phyloP scores from a whole-genome alignment of 1,284 basidiomycete genomes.

The Wallemia mellicola region DNA sequence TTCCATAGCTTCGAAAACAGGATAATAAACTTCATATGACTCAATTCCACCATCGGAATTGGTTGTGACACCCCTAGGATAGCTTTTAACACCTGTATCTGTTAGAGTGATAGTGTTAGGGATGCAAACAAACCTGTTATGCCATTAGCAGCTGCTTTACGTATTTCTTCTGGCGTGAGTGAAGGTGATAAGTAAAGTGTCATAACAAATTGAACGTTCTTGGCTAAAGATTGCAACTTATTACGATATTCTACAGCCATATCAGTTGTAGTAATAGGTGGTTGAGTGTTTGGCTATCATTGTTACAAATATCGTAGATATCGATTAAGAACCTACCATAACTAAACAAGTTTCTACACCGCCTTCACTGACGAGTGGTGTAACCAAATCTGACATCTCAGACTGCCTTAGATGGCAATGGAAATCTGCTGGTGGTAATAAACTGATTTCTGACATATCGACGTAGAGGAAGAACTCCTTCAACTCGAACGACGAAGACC shows the following conservation, averaged over 20 bases:
- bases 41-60: conserved; percentile 93
- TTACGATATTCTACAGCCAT: conserved; percentile 54
- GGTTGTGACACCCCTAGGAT: conserved; percentile 90
- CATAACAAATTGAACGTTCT: conserved; percentile 64
- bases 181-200: conserved; percentile 78
- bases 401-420: conserved; percentile 92
- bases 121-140: conserved; percentile 28
- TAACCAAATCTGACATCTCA: conserved; percentile 47
- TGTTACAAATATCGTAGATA: conserved; percentile 2
- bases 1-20: conserved; percentile 84
- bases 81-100: conserved; percentile 62
- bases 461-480: not conserved
- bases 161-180: conserved; percentile 68
- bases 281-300: conserved; percentile 63
- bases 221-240: conserved; percentile 41
- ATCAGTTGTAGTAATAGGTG: conserved; percentile 62
- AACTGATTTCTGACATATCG: not conserved
- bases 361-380: conserved; percentile 64
- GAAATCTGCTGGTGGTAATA: conserved; percentile 23
- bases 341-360: conserved; percentile 83
- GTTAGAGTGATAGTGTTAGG: conserved; percentile 1
- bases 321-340: conserved; percentile 31
- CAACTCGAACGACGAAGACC: not conserved
- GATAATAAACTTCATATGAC: conserved; percentile 79
- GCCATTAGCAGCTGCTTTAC: conserved; percentile 57